These are phyloP conservation scores for Mycena amicta DNA, from an alignment of 768 basidiomycete species.

Conservation along the genomic window DNA sequence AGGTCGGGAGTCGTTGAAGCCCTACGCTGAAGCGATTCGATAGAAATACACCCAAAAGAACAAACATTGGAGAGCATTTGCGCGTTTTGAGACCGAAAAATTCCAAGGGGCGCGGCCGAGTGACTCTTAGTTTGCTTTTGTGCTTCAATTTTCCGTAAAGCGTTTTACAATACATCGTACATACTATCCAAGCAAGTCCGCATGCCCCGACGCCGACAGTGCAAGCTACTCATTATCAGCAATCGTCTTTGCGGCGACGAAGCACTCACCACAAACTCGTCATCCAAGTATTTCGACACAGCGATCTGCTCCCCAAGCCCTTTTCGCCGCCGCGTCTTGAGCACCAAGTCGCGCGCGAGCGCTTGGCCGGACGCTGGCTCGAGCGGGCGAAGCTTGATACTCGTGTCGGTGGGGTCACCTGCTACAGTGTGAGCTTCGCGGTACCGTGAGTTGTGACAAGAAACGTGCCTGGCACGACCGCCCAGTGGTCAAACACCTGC, in stretches of 20 bases:
- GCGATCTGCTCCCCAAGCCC: slow-evolving; percentile 97
- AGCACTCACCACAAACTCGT: slow-evolving; percentile 81
- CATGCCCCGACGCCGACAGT: slow-evolving; percentile 94
- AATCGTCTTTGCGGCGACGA: slow-evolving; percentile 9
- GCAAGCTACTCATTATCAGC: slow-evolving; percentile 61
- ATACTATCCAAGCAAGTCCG: slow-evolving; percentile 76
- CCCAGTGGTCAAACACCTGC: slow-evolving; percentile 98
- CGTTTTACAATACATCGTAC: slow-evolving; percentile 19
- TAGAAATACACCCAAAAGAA: background rate
- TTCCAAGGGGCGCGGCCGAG: no score
- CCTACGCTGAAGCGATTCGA: background rate
- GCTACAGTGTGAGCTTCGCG: slow-evolving; percentile 16
- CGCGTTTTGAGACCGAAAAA: no score
- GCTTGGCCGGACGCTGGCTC: slow-evolving; percentile 98
- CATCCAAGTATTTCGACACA: slow-evolving; percentile 95
- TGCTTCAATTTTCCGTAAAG: no score
- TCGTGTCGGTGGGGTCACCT: slow-evolving; percentile 98
- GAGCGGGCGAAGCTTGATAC: slow-evolving; percentile 92
- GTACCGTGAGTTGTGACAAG: slow-evolving; percentile 25
- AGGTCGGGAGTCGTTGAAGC: background rate
- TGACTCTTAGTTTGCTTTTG: no score
- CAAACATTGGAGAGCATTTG: no score
- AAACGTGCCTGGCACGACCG: slow-evolving; percentile 90
- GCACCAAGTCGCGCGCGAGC: slow-evolving; percentile 89
- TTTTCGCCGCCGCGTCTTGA: slow-evolving; percentile 95